phyloP scores from a whole-genome alignment of 2,329 filamentous ascomycete species.

The Phialemonium atrogriseum region DNA sequence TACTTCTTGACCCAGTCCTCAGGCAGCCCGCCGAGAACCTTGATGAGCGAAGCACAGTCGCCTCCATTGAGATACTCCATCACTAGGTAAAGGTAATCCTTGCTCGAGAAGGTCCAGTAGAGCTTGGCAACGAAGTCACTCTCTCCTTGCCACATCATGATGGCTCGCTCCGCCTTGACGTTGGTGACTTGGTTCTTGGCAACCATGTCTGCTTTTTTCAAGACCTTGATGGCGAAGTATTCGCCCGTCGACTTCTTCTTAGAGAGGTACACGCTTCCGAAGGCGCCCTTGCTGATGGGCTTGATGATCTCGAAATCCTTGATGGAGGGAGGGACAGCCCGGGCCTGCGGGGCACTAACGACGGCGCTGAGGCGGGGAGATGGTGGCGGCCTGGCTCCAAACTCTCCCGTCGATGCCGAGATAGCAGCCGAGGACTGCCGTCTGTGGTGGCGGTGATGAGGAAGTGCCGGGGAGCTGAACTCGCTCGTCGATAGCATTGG shows the following conservation, averaged over 20 bases:
- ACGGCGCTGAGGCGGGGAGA: slow-evolving; percentile 77
- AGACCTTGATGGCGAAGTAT: slow-evolving; percentile 96
- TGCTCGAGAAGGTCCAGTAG: slow-evolving; percentile 99
- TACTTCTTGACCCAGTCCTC: slow-evolving; percentile 99
- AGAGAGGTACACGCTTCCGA: slow-evolving; percentile 93
- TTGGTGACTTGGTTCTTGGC: slow-evolving; percentile 99
- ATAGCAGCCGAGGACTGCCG: slow-evolving; percentile 85
- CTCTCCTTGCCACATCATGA: slow-evolving; percentile 99
- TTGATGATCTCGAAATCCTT: slow-evolving; percentile 99
- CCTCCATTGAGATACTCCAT: slow-evolving; percentile 99
- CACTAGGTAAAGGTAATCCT: slow-evolving; percentile 95
- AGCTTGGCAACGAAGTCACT: slow-evolving; percentile 98
- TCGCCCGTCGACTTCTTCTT: slow-evolving; percentile 99
- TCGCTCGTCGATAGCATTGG: slow-evolving; percentile 80
- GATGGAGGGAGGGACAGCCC: slow-evolving; percentile 88
- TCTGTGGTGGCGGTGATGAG: slow-evolving; percentile 41
- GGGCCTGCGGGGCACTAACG: slow-evolving; percentile 71
- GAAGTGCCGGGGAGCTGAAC: slow-evolving; percentile 63
- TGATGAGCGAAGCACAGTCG: slow-evolving; percentile 93
- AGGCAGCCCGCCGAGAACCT: slow-evolving; percentile 80
- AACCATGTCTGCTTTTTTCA: slow-evolving; percentile 99
- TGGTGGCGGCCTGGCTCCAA: slow-evolving; percentile 58
- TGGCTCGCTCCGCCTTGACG: slow-evolving; percentile 94
- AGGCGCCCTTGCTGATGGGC: slow-evolving; percentile 96
- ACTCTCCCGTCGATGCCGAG: slow-evolving; percentile 42